Percentiles rank a stretch among this genome's conserved stretches.
These are phyloP conservation scores for Tricholoma saponaceum DNA, from an alignment of 768 basidiomycete genomes.

Conservation along the genomic window DNA sequence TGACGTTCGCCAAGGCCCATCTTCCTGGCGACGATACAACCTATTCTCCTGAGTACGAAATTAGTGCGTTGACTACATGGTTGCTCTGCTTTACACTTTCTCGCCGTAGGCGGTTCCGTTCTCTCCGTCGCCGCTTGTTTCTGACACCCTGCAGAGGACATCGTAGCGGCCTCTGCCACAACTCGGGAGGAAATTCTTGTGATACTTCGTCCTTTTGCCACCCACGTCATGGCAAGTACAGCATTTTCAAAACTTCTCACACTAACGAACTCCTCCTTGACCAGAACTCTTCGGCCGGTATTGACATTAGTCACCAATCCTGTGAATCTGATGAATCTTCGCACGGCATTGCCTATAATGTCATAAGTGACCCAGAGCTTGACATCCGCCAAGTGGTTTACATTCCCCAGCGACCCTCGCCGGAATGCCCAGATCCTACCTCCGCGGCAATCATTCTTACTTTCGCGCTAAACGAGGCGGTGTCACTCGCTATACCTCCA, in stretches of 20 bases:
- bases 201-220: conserved; percentile 38
- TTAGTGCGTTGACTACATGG: conserved; percentile 33
- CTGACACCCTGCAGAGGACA: conserved; percentile 23
- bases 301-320: neutral
- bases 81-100: conserved; percentile 35
- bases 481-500: conserved; percentile 38
- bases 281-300: neutral
- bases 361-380: neutral
- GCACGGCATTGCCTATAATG: neutral
- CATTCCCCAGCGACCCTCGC: conserved; percentile 7
- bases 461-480: conserved; percentile 47
- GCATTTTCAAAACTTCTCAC: neutral
- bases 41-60: conserved; percentile 10
- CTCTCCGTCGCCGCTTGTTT: neutral
- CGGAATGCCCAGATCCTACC: conserved; percentile 31
- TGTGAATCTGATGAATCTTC: neutral
- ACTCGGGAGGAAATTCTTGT: conserved; percentile 37
- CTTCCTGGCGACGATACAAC: conserved; percentile 7
- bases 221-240: conserved; percentile 4
- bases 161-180: conserved; percentile 32
- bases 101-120: conserved; percentile 28
- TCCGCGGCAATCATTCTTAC: conserved; percentile 48
- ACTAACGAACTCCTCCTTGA: neutral
- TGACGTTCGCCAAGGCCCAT: conserved; percentile 21
- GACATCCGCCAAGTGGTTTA: neutral